Percentiles rank a stretch among this genome's conserved stretches.
Conservation (phyloP, 1,284 basidiomycete species). For the Cutaneotrichosporon dermatis region DNA sequence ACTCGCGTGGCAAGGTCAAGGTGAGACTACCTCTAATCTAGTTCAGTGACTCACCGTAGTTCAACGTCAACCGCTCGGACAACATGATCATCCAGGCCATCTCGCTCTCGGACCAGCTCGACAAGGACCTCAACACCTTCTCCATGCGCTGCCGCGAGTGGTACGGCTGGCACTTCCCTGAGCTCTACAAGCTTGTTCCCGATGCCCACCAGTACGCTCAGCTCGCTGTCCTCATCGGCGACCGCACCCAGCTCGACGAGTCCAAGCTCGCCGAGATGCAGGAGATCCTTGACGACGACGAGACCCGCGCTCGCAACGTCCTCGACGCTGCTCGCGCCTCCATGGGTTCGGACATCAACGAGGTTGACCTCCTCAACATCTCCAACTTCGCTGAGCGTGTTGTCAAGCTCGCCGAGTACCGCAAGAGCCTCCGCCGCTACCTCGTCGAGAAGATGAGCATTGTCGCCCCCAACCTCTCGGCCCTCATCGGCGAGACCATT, state of each 20-base stretch:
- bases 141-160: slow-evolving; percentile 98
- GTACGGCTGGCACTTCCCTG: slow-evolving; percentile 99
- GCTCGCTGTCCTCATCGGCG: slow-evolving; percentile 80
- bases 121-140: slow-evolving; percentile 99
- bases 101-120: slow-evolving; percentile 94
- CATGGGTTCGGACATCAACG: slow-evolving; percentile 90
- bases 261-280: slow-evolving; percentile 72
- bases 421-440: slow-evolving; percentile 85
- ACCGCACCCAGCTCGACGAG: slow-evolving; percentile 65
- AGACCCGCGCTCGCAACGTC: slow-evolving; percentile 84
- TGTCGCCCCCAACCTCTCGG: slow-evolving; percentile 92
- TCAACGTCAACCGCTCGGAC: slow-evolving; percentile 98
- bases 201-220: slow-evolving; percentile 96
- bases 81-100: slow-evolving; percentile 99
- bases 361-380: slow-evolving; percentile 96
- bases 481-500: slow-evolving; percentile 90
- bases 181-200: slow-evolving; percentile 88
- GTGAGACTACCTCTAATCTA: slow-evolving; percentile 30
- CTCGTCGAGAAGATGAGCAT: slow-evolving; percentile 97
- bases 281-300: slow-evolving; percentile 78
- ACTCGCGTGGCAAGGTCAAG: slow-evolving; percentile 96
- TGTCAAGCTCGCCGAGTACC: slow-evolving; percentile 87
- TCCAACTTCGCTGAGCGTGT: slow-evolving; percentile 87
- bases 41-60: slow-evolving; percentile 48
- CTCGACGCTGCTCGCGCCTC: slow-evolving; percentile 89